These are phyloP conservation scores for Graphium sp. DNA, from an alignment of 2,329 filamentous ascomycete species.

Conservation along the genomic window DNA sequence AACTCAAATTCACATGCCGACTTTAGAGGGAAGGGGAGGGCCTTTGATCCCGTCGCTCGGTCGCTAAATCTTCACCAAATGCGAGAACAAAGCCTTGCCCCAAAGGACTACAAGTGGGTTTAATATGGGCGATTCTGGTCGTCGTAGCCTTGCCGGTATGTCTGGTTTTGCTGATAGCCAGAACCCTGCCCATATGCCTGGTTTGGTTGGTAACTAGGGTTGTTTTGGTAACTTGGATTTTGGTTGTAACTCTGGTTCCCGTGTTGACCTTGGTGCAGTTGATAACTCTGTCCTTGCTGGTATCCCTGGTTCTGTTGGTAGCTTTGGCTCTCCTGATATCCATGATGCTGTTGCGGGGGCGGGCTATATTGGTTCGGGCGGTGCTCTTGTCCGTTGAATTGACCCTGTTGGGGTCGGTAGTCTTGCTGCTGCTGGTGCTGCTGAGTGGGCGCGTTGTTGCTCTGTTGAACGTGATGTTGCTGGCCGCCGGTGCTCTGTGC, in stretches of 20 bases:
- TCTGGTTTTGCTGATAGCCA: not conserved
- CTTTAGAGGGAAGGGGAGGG: too few species aligned
- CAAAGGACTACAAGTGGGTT: too few species aligned
- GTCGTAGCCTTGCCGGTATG: not conserved
- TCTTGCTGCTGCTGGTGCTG: slow-evolving; percentile 8
- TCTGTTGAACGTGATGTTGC: slow-evolving; percentile 10
- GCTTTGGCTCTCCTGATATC: slow-evolving; percentile 7
- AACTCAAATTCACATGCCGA: too few species aligned
- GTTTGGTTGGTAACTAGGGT: not conserved
- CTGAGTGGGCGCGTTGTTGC: slow-evolving; percentile 10
- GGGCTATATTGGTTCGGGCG: slow-evolving; percentile 4
- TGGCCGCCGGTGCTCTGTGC: slow-evolving; percentile 15
- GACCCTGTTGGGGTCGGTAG: too few species aligned
- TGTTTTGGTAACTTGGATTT: slow-evolving; percentile 10
- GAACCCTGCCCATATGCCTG: too few species aligned
- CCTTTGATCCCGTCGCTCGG: too few species aligned
- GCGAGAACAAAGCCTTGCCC: too few species aligned
- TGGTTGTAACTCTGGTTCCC: slow-evolving; percentile 11
- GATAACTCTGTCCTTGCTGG: slow-evolving; percentile 9
- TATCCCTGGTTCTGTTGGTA: slow-evolving; percentile 10
- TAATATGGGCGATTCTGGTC: too few species aligned
- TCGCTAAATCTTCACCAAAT: too few species aligned
- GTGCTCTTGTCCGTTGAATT: too few species aligned
- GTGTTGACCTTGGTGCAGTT: slow-evolving; percentile 9
- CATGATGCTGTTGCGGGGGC: slow-evolving; percentile 4